phyloP scores from a whole-genome alignment of 2,329 filamentous ascomycete genomes.

The Pseudogymnoascus sp. region DNA sequence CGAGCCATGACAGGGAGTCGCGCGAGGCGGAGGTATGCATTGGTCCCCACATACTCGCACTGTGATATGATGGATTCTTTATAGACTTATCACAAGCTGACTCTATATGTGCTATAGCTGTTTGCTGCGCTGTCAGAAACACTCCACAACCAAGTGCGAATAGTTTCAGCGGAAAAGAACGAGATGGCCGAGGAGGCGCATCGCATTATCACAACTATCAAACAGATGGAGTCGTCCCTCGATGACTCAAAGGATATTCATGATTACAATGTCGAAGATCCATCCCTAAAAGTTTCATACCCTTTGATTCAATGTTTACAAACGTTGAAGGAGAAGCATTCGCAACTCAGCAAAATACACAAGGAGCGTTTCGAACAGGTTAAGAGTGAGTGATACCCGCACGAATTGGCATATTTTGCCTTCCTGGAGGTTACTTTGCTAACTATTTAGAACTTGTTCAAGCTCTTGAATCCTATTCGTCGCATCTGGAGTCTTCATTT shows the following conservation, averaged over 20 bases:
- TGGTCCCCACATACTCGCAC: background rate
- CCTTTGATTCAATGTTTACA: constrained; percentile 76
- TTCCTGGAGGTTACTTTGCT: constrained; percentile 16
- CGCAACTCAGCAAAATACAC: constrained; percentile 71
- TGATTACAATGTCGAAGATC: constrained; percentile 56
- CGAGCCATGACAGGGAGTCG: constrained; percentile 81
- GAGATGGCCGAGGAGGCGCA: constrained; percentile 84
- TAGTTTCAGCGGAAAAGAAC: constrained; percentile 82
- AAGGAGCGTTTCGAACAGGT: constrained; percentile 92
- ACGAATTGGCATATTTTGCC: background rate
- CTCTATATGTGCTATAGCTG: constrained; percentile 48
- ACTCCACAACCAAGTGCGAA: constrained; percentile 78
- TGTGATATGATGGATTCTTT: constrained; percentile 19
- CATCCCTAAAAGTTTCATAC: constrained; percentile 69
- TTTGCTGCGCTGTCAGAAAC: constrained; percentile 89
- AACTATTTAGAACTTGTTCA: constrained; percentile 70
- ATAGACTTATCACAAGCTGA: background rate
- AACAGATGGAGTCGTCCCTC: constrained; percentile 87
- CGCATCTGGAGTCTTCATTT: constrained; percentile 85
- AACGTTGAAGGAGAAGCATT: constrained; percentile 76
- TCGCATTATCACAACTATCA: constrained; percentile 74
- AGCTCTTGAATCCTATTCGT: constrained; percentile 91
- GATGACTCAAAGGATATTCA: constrained; percentile 64
- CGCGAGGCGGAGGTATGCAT: constrained; percentile 73
- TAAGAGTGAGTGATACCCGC: constrained; percentile 57